Percentiles rank a stretch among this genome's conserved stretches.
These are phyloP conservation scores for Durotheca rogersii DNA, from an alignment of 495 filamentous ascomycete genomes.

Conservation along the genomic window DNA sequence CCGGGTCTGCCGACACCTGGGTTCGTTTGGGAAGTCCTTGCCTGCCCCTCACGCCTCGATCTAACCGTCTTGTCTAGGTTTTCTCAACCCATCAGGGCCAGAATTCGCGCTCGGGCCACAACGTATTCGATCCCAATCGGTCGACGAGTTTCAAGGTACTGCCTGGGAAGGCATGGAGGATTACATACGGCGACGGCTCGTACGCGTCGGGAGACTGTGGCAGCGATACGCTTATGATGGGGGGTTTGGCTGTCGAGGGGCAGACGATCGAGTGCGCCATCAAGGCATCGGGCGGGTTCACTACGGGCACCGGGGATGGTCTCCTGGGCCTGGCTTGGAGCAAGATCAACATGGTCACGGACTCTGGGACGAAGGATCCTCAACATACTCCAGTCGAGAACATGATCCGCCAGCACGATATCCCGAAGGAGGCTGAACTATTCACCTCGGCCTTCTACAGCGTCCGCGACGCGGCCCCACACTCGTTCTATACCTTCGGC, in stretches of 20 bases:
- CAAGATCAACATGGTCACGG: slow-evolving; percentile 67
- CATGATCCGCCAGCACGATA: slow-evolving; percentile 69
- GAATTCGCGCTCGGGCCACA: slow-evolving; percentile 42
- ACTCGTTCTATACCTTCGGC: slow-evolving; percentile 79
- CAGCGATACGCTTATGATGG: slow-evolving; percentile 66
- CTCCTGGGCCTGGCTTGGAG: slow-evolving; percentile 72
- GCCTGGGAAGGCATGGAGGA: slow-evolving; percentile 60
- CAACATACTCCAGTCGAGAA: slow-evolving; percentile 74
- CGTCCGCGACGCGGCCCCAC: slow-evolving; percentile 57
- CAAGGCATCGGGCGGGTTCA: slow-evolving; percentile 62
- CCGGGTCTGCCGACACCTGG: slow-evolving; percentile 77
- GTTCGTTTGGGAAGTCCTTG: slow-evolving; percentile 44
- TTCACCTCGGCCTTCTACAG: slow-evolving; percentile 74
- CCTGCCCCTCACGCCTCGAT: background rate
- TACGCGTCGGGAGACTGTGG: slow-evolving; percentile 70
- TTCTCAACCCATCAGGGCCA: slow-evolving; percentile 61
- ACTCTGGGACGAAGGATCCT: slow-evolving; percentile 44
- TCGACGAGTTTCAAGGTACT: slow-evolving; percentile 62
- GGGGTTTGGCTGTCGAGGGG: slow-evolving; percentile 64
- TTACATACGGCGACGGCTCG: slow-evolving; percentile 72
- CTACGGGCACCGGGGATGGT: slow-evolving; percentile 63
- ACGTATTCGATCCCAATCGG: slow-evolving; percentile 58
- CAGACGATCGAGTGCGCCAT: slow-evolving; percentile 72
- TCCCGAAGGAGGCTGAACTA: slow-evolving; percentile 61
- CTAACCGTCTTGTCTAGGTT: slow-evolving; percentile 47